Base-by-base conservation (phyloP, 306 rosid genomes). In the Nissolia schottii region DNA sequence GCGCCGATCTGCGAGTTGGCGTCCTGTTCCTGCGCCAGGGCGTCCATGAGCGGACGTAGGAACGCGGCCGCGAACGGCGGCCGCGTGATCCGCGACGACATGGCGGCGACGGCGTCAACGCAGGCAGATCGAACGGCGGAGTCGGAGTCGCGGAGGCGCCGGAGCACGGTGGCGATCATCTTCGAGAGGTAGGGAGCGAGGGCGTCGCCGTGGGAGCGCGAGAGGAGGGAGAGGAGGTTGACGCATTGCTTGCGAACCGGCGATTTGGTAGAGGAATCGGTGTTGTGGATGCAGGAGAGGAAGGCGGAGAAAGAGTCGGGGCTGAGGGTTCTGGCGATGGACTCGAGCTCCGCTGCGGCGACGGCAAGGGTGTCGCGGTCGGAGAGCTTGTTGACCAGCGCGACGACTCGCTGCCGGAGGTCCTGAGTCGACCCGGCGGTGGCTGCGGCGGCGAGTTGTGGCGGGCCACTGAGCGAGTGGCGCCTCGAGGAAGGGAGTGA, bases 221-320 rank as follows among this genome's bases (percentile, higher is more conserved):
- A 89, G 48, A 95, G 85, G 7, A 86, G 27, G 0, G 77, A 67
- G 2, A 94, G 65, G 3, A 94, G 84, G 4, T 72, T 49, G 18
- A 91, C 96, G 73, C 97, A 91, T 70, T 94, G 97, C 55, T 89
- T 91, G 13, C 99, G 84, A 64, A 95, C 96, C 11, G 93, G 96
- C 2, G 91, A 87, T 77, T 88, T 91, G n/a, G 89, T 63, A 2
- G 99, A 86, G 5, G 92, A 73, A 66, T 95, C 99, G 1, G 96
- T 91, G 82, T 86, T 91, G 87, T 89, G 83, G 73, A 95, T 82
- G 86, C 99, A 95, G 14, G 74, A 77, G 25, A 95, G 92, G 76
- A 95, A 95, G 0, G 95, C 76, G 8, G 93, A 83, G 81, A 91
- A 91, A 0, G 91, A 86, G 10, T 86, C 91, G 1, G 62, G 78